Conservation (phyloP, 2,329 filamentous ascomycete genomes). For the Xylaria sp. region DNA sequence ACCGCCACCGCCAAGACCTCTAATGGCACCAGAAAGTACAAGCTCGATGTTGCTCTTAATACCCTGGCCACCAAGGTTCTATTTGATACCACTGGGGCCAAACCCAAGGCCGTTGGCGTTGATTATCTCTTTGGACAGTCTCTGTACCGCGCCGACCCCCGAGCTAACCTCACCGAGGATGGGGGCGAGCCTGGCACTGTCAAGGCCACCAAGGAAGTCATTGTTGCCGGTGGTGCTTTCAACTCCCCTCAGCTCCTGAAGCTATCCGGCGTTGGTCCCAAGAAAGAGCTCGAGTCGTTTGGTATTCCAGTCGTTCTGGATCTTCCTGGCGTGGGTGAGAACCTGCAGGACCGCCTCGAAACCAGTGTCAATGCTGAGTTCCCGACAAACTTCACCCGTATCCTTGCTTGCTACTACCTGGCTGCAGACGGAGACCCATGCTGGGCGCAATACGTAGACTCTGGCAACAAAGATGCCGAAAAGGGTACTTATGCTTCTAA, state of each 20-base stretch:
- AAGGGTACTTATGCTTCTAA: slow-evolving; percentile 52
- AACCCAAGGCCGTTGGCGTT: slow-evolving; percentile 60
- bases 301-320: slow-evolving; percentile 58
- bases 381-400: slow-evolving; percentile 53
- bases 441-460: slow-evolving; percentile 43
- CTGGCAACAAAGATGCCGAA: slow-evolving; percentile 37
- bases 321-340: slow-evolving; percentile 67
- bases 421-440: slow-evolving; percentile 51
- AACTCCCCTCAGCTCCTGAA: slow-evolving; percentile 65
- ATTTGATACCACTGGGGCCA: slow-evolving; percentile 53
- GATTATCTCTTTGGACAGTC: slow-evolving; percentile 60
- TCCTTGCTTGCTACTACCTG: slow-evolving; percentile 52
- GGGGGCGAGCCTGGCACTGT: slow-evolving; percentile 49
- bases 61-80: slow-evolving; percentile 58
- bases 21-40: slow-evolving; percentile 65
- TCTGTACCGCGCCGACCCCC: slow-evolving; percentile 60
- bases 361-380: slow-evolving; percentile 58
- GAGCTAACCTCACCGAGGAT: slow-evolving; percentile 35
- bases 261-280: slow-evolving; percentile 60
- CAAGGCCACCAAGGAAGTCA: slow-evolving; percentile 59
- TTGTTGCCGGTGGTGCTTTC: slow-evolving; percentile 63
- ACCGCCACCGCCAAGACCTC: slow-evolving; percentile 40
- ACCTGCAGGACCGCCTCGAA: slow-evolving; percentile 67
- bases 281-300: slow-evolving; percentile 52
- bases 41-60: slow-evolving; percentile 65